phyloP scores from a whole-genome alignment of 2,329 filamentous ascomycete genomes.

The Colletotrichum tropicale region DNA sequence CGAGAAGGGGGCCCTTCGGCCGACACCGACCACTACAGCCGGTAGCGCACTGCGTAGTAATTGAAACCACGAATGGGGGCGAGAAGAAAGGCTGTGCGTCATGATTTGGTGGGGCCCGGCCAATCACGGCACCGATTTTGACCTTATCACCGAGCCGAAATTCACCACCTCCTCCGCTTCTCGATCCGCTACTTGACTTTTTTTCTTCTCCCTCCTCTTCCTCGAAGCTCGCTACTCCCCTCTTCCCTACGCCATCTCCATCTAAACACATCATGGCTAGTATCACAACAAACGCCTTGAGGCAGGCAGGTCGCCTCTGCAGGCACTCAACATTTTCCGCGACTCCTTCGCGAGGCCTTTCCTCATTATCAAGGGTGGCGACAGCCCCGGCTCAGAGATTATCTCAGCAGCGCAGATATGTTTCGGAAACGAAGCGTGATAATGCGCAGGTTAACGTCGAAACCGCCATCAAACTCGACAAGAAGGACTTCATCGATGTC shows the following conservation, averaged over 20 bases:
- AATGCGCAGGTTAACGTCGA: constrained; percentile 83
- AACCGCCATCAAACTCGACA: constrained; percentile 83
- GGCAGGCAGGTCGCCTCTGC: constrained; percentile 72
- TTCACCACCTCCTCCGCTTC: constrained; percentile 2
- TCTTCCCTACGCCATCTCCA: constrained; percentile 21
- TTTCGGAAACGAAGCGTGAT: constrained; percentile 81
- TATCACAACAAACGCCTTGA: constrained; percentile 71
- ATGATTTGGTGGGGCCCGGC: not conserved
- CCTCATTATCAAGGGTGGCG: constrained; percentile 35
- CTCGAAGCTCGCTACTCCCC: constrained; percentile 19
- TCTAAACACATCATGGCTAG: constrained; percentile 59
- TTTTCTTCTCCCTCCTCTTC: constrained; percentile 9
- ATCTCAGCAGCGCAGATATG: constrained; percentile 68
- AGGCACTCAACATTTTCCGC: constrained; percentile 42
- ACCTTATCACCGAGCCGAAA: constrained; percentile 16
- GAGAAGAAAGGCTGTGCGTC: not conserved
- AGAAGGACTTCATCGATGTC: constrained; percentile 76
- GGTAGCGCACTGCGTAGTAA: not conserved
- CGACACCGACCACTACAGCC: not conserved
- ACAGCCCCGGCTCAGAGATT: constrained; percentile 29
- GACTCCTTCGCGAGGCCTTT: constrained; percentile 36
- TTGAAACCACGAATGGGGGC: not conserved
- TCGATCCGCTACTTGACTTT: not conserved
- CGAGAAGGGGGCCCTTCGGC: not conserved
- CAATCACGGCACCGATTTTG: not conserved